Evolutionary conservation across 345 rosid species (phyloP), one percentile per base, ranked within the genome.

Genomic region (Brassica incana): DNA sequence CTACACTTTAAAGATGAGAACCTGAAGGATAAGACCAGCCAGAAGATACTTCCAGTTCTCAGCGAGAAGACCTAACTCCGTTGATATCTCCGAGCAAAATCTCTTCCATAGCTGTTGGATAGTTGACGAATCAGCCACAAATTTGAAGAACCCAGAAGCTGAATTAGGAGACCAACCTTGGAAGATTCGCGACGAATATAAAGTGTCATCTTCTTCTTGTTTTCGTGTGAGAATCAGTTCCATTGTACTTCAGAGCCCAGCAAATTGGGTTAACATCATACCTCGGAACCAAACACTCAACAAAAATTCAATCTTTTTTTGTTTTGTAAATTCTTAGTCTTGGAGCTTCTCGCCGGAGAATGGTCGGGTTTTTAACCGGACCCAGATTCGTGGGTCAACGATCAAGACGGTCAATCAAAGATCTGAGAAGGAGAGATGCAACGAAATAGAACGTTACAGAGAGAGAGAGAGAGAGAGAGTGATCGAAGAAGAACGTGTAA

Each of bases 171-270:
- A 75, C 7, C 2, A 36, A 90, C 92, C 95, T 93, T 93, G 12
- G 98, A 92, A 89, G 98, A 88, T 88, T 94, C 96, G 59, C 96
- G 95, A 84, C 99, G 89, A 89, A 95, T 90, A 91, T 91, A 95
- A 87, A 88, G 86, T 77, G 91, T 88, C 99, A 95, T 95, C 82
- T 50, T 50, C 18, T 14, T 36, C 43, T 73, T 67, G 14, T 70
- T 62, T 0, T 11, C 80, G 72, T 83, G 82, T 80, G 81, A 86
- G 78, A 78, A 85, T 83, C 82, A 88, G 79, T 89, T 82, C 92
- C 95, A 94, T 90, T 82, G 1, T 88, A 85, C 83, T 86, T 88
- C 85, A 88, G 56, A 84, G 11, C 87, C 78, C 83, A 85, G 62
- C 71, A 64, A 80, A 80, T 85, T 82, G 82, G 87, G 85, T 81